Base-by-base conservation (phyloP, 2,329 filamentous ascomycete genomes). In the Graphium sp. region DNA sequence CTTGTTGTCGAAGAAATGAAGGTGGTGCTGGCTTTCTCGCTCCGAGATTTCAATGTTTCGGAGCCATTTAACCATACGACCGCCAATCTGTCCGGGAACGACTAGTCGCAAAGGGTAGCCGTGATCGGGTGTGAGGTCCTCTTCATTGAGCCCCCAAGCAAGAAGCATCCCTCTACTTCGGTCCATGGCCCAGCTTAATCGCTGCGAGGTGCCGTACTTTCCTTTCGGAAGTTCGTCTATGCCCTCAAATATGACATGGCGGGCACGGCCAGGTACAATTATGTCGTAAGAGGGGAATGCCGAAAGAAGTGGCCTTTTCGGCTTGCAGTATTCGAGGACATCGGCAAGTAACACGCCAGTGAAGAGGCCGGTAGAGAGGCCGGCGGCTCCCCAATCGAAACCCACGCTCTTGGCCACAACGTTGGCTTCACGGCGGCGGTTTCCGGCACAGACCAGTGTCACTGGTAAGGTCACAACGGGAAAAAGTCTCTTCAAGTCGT, bases 1-100 rank as follows among this genome's bases (percentile, higher is more conserved):
- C 33, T 83, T 62, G 46, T 94, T 94, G 48, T 94, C 85, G 49
- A 89, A 85, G 36, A 91, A 83, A 49, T 94, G 85, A 42, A 93
- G 93, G 82, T 83, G 92, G 44, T 91, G 93, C 36, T 87, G 76
- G 44, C 83, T 92, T 1, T 84, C 83, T 15, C 63, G 58, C 7
- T 74, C 66, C 0, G 83, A 87, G 28, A 94, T 50, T 24, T 84
- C 77, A 34, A 94, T 65, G 37, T 63, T 74, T 55, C 76, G 87
- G 33, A 94, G 48, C 85, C 85, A 94, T 50, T 94, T 94, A 18
- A 94, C 84, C 47, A 82, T 92, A 36, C 85, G 66, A 1, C 84
- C 85, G 19, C 85, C 85, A 35, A 94, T 93, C 48, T 92, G 83
- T 0, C 85, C 85, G 0, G 85, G 85, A 4, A 94, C 79, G 6